Evolutionary conservation across 2,329 filamentous ascomycete species (phyloP), one percentile per base, ranked within the genome.

Genomic region (Gnomoniopsis smithogilvyi): DNA sequence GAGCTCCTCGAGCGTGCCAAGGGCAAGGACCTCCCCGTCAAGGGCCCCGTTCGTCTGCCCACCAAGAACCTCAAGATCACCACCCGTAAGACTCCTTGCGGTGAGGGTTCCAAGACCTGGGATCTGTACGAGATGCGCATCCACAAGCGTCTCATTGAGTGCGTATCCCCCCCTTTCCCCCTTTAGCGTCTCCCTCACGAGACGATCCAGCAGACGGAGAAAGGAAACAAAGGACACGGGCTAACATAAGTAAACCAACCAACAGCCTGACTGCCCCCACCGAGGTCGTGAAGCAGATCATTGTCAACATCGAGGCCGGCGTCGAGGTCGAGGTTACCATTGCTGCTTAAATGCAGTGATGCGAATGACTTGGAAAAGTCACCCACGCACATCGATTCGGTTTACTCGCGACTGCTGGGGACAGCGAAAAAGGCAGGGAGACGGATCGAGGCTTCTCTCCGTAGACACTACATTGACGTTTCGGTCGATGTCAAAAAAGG

Each of bases 41-140:
- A 98, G 90, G 94, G 95, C 74, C 92, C 94, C 76, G 94, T 98
- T 80, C 92, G 94, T 75, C 90, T 97, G 73, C 92, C 95, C 72
- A 97, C 93, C 84, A 96, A 97, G 89, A 91, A 87, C 78, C 87
- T 98, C 74, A 92, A 95, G 86, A 87, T 96, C 85, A 92, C 91
- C 77, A 96, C 95, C 85, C 90, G 95, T 76, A 99, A 99, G 90
- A 98, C 95, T 67, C 95, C 95, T 78, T 95, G 91, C 82, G 95
- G 95, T 90, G 95, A 99, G 88, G 95, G 95, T 83, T 96, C 90
- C 80, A 99, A 99, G 92, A 99, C 95, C 76, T 99, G 95, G 95
- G 95, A 98, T 79, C 88, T 85, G 79, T 99, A 85, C 80, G 94
- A 99, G 89, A 96, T 99, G 92, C 90, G 94, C 83, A 96, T 97